phyloP scores from a whole-genome alignment of 768 basidiomycete genomes.

The Serendipita vermifera region DNA sequence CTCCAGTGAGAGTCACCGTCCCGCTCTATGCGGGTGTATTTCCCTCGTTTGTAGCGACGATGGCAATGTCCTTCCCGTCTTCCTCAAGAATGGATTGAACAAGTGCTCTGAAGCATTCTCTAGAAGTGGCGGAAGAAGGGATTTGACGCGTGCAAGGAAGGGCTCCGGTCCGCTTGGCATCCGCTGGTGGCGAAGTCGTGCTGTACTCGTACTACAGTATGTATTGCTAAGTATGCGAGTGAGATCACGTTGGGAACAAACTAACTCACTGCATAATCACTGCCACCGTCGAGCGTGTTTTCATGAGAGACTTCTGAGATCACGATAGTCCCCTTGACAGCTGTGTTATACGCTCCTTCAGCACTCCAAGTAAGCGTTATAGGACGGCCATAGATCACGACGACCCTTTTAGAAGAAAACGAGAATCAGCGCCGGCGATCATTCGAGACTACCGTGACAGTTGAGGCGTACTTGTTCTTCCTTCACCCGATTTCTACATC shows the following conservation, averaged over 20 bases:
- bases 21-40: constrained; percentile 55
- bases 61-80: constrained; percentile 70
- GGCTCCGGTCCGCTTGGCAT: constrained; percentile 40
- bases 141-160: constrained; percentile 50
- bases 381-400: constrained; percentile 89
- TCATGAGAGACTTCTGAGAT: constrained; percentile 94
- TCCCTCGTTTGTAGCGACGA: constrained; percentile 40
- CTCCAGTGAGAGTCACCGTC: constrained; percentile 37
- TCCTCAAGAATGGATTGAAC: constrained; percentile 64
- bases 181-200: constrained; percentile 35
- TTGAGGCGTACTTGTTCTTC: constrained; percentile 74
- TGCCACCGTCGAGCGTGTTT: constrained; percentile 66
- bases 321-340: constrained; percentile 59
- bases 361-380: constrained; percentile 65
- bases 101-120: constrained; percentile 67
- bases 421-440: constrained; percentile 8
- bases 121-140: constrained; percentile 54
- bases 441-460: background rate
- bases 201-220: constrained; percentile 56
- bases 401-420: constrained; percentile 40
- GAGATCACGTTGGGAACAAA: constrained; percentile 3
- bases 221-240: background rate
- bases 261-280: constrained; percentile 62
- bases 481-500: constrained; percentile 88
- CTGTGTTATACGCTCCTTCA: constrained; percentile 60